Evolutionary conservation across 768 basidiomycete genomes (phyloP).

Genomic region (Suillus paluster): DNA sequence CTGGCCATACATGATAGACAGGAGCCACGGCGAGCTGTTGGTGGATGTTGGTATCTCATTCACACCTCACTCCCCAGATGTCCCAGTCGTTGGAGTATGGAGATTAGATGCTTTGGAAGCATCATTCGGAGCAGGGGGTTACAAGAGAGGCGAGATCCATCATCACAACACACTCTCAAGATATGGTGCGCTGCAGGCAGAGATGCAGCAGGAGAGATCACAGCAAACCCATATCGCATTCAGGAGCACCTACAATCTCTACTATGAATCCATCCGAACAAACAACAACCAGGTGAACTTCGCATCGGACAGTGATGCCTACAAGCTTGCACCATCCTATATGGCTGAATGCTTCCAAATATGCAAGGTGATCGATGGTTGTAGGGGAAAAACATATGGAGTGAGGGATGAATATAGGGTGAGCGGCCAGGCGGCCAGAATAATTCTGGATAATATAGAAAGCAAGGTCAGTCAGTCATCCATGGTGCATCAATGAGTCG

Average conservation of each 20-base stretch:
- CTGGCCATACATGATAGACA: constrained; percentile 14
- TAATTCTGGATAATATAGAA: neutral
- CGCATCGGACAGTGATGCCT: constrained; percentile 13
- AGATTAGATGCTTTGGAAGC: constrained; percentile 11
- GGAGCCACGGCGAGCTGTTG: constrained; percentile 2
- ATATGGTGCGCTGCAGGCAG: no score
- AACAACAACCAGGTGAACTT: constrained; percentile 13
- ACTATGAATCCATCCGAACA: constrained; percentile 15
- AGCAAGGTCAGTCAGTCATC: constrained; percentile 7
- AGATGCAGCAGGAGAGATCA: no score
- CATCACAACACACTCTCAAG: no score
- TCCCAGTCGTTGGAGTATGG: constrained; percentile 10
- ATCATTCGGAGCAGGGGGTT: constrained; percentile 15
- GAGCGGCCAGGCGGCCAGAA: constrained; percentile 8
- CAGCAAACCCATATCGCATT: no score
- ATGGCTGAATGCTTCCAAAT: constrained; percentile 2
- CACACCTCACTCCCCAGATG: neutral
- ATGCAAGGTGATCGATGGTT: constrained; percentile 10
- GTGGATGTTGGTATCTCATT: constrained; percentile 9
- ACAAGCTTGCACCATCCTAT: constrained; percentile 9
- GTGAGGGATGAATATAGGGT: constrained; percentile 15
- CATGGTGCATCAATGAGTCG: neutral
- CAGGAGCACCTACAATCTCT: constrained; percentile 23
- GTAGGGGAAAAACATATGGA: constrained; percentile 11
- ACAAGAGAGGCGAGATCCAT: constrained; percentile 6